Conservation (phyloP, 305 asterid species). For the Striga hermonthica region DNA sequence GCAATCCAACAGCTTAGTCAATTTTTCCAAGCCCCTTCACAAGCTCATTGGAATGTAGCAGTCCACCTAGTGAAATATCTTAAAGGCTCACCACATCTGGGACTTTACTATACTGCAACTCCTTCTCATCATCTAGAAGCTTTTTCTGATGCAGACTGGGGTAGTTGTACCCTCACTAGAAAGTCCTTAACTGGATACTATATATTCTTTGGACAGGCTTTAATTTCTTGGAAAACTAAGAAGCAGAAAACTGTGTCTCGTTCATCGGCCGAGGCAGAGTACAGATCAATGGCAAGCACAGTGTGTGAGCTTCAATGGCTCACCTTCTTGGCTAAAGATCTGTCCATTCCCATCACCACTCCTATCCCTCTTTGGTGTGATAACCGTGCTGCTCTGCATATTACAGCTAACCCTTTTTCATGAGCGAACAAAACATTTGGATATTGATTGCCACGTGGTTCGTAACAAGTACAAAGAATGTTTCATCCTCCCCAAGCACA, state of each 20-base stretch:
- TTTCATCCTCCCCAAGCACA: background rate
- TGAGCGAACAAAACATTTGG: background rate
- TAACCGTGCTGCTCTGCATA: background rate
- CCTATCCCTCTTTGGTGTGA: background rate
- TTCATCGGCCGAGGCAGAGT: conserved; percentile 1
- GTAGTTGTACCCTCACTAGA: conserved; percentile 2
- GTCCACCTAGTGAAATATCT: background rate
- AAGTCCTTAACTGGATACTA: background rate
- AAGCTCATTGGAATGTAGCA: background rate
- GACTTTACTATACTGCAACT: background rate
- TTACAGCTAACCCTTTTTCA: conserved; percentile 9
- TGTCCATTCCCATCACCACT: background rate
- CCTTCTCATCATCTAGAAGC: background rate
- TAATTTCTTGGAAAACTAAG: background rate
- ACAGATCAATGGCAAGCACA: background rate
- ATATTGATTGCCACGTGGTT: background rate
- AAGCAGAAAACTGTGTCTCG: background rate
- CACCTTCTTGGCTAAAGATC: background rate
- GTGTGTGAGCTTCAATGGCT: background rate
- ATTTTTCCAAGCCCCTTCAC: background rate
- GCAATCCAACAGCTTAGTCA: background rate
- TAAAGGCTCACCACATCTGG: background rate
- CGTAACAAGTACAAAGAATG: too few relatives aligned
- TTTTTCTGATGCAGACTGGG: background rate
- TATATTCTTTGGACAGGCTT: background rate